phyloP scores from a whole-genome alignment of 192 early-diverging fungal species.

The Coemansia sp. region DNA sequence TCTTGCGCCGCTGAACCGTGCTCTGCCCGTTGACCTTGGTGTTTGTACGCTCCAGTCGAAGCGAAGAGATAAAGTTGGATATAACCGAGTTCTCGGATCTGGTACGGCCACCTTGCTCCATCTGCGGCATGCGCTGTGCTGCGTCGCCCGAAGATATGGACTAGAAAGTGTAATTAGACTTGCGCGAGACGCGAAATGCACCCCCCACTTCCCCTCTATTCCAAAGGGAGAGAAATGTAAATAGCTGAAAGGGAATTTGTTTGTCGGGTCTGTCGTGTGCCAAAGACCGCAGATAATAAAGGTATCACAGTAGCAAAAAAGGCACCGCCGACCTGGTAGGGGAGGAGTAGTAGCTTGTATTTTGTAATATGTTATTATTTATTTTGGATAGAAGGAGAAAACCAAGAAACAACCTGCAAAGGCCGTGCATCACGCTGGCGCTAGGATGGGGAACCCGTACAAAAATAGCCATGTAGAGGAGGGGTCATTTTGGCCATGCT shows the following conservation, averaged over 20 bases:
- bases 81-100: slow-evolving; percentile 12
- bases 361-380: too few species aligned
- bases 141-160: slow-evolving; percentile 2
- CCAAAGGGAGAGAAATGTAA: background rate
- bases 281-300: too few species aligned
- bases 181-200: background rate
- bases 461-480: too few species aligned
- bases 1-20: slow-evolving; percentile 39
- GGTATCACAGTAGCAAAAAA: too few species aligned
- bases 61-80: slow-evolving; percentile 38
- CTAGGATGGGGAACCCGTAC: background rate
- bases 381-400: background rate
- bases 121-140: slow-evolving; percentile 3
- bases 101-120: slow-evolving; percentile 1
- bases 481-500: too few species aligned
- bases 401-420: background rate
- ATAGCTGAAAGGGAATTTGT: background rate
- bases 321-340: too few species aligned
- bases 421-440: background rate
- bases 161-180: background rate
- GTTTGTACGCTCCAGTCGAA: slow-evolving; percentile 46
- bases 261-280: too few species aligned
- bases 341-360: too few species aligned
- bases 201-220: too few species aligned
- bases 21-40: slow-evolving; percentile 14